Percentiles rank a stretch among this genome's conserved stretches.
Conservation (phyloP, 257 asterid genomes). For the Penstemon davidsonii region DNA sequence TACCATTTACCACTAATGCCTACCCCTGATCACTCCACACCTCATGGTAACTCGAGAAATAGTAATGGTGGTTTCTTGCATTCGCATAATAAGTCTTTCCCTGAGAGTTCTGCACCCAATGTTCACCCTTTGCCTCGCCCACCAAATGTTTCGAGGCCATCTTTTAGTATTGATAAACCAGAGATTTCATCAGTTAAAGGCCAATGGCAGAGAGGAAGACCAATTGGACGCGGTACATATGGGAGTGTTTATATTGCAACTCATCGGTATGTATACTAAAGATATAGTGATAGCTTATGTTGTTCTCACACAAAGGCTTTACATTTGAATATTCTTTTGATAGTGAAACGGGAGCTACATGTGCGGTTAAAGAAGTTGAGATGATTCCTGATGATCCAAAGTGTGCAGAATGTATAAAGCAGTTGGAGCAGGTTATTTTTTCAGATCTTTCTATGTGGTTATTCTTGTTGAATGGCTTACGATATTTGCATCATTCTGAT, state of each 20-base stretch:
- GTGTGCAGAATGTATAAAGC: slow-evolving; percentile 63
- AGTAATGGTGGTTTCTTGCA: slow-evolving; percentile 15
- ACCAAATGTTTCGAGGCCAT: slow-evolving; percentile 50
- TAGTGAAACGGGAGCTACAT: slow-evolving; percentile 91
- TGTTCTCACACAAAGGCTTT: slow-evolving; percentile 15
- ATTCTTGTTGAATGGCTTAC: background rate
- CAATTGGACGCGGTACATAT: slow-evolving; percentile 80
- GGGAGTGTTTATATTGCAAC: slow-evolving; percentile 88
- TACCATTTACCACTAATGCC: slow-evolving; percentile 33
- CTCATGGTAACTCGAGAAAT: slow-evolving; percentile 33
- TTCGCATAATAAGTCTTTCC: slow-evolving; percentile 44
- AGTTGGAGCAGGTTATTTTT: slow-evolving; percentile 73
- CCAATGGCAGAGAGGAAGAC: slow-evolving; percentile 78
- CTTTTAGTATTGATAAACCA: slow-evolving; percentile 46
- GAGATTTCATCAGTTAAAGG: slow-evolving; percentile 48
- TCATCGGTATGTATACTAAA: slow-evolving; percentile 48
- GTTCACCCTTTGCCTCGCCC: slow-evolving; percentile 84
- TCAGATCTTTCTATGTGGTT: slow-evolving; percentile 26
- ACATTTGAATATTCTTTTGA: slow-evolving; percentile 16
- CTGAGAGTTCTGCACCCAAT: slow-evolving; percentile 40
- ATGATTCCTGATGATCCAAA: slow-evolving; percentile 72
- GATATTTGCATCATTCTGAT: slow-evolving; percentile 4
- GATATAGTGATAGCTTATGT: background rate
- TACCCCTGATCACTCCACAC: slow-evolving; percentile 55
- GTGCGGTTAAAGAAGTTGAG: slow-evolving; percentile 90